Conservation (phyloP, 2,329 filamentous ascomycete genomes). For the Talaromyces sp. region DNA sequence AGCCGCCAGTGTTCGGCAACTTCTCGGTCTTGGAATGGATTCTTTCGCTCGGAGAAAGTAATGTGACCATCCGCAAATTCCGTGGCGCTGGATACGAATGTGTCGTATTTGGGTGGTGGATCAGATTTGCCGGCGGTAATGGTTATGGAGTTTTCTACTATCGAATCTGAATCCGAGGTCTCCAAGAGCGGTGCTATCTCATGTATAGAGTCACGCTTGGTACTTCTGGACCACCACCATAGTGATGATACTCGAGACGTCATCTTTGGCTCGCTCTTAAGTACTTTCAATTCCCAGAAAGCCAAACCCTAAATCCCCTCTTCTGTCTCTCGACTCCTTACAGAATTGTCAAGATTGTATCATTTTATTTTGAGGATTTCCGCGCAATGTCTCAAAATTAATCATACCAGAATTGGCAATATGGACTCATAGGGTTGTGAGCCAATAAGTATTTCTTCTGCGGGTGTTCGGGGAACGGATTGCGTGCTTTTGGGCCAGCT, state of each 20-base stretch:
- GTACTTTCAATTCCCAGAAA: background rate
- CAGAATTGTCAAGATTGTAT: background rate
- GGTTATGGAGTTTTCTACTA: background rate
- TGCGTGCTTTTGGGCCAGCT: background rate
- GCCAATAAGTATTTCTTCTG: background rate
- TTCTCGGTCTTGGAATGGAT: conserved; percentile 50
- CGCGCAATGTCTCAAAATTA: background rate
- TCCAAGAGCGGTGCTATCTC: background rate
- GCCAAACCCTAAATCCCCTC: background rate
- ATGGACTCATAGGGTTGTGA: background rate
- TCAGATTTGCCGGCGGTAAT: background rate
- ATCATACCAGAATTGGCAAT: conserved; percentile 2
- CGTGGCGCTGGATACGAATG: background rate
- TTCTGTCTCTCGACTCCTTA: background rate
- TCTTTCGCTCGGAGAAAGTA: conserved; percentile 7
- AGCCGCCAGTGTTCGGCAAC: conserved; percentile 54
- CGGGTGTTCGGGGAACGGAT: background rate
- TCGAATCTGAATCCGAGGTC: background rate
- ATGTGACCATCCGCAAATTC: background rate
- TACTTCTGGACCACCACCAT: background rate
- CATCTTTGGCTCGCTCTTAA: background rate
- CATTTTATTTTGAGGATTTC: background rate
- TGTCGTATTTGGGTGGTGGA: background rate
- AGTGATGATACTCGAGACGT: background rate
- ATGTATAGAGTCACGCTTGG: background rate